Conservation (phyloP, 192 early-diverging fungal genomes). For the Coemansia sp. region DNA sequence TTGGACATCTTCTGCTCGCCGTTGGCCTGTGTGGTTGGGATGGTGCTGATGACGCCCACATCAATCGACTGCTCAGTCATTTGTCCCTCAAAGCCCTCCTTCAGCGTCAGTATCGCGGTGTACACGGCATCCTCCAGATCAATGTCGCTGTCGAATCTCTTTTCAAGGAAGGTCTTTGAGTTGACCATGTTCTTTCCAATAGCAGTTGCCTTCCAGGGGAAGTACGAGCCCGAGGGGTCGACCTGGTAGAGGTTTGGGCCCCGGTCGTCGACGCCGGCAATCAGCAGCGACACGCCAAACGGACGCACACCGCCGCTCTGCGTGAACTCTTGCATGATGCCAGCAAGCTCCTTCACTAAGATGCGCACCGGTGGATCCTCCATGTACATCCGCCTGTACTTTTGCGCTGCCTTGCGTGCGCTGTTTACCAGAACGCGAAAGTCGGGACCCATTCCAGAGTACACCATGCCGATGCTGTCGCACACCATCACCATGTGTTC, state of each 20-base stretch:
- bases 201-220: conserved; percentile 97
- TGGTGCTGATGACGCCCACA: conserved; percentile 79
- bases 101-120: conserved; percentile 97
- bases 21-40: conserved; percentile 50
- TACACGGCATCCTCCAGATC: conserved; percentile 99
- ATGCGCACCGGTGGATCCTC: conserved; percentile 96
- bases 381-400: conserved; percentile 89
- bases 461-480: conserved; percentile 95
- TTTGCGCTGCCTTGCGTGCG: conserved; percentile 95
- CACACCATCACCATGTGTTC: conserved; percentile 90
- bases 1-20: conserved; percentile 48
- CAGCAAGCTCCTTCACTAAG: conserved; percentile 94
- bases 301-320: conserved; percentile 99
- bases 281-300: conserved; percentile 96
- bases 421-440: conserved; percentile 93
- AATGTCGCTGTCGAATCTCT: conserved; percentile 89
- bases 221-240: conserved; percentile 98
- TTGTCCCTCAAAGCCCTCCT: conserved; percentile 98
- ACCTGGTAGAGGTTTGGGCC: conserved; percentile 97
- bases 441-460: conserved; percentile 99
- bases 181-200: conserved; percentile 99
- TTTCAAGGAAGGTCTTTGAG: conserved; percentile 99
- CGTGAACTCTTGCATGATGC: conserved; percentile 98
- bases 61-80: conserved; percentile 97
- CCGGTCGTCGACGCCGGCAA: conserved; percentile 91